Evolutionary conservation across 2,329 filamentous ascomycete species (phyloP).

Genomic region (Colletotrichum sp.): DNA sequence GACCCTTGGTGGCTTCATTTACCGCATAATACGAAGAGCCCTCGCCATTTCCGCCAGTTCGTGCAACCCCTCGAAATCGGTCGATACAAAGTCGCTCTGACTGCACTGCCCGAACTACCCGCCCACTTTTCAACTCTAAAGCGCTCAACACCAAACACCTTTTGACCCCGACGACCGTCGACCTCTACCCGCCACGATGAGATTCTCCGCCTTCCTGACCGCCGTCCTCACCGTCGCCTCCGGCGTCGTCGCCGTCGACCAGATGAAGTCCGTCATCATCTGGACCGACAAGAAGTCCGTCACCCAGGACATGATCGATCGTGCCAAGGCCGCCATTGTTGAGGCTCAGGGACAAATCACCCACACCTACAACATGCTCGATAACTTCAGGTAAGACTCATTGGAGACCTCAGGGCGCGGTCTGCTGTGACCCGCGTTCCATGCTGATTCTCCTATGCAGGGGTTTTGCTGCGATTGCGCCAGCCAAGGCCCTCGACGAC

Average conservation of each 20-base stretch:
- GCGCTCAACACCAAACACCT: not conserved
- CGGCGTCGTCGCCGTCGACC: conserved; percentile 66
- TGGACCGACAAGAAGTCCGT: conserved; percentile 73
- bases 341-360: conserved; percentile 78
- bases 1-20: not conserved
- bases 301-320: conserved; percentile 68
- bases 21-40: not conserved
- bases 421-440: not conserved
- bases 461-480: conserved; percentile 78
- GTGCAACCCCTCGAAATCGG: not conserved
- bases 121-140: not conserved
- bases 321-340: conserved; percentile 74
- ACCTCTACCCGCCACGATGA: conserved; percentile 59
- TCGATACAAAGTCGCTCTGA: not conserved
- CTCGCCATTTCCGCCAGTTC: not conserved
- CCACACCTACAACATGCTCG: conserved; percentile 67
- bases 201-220: conserved; percentile 57
- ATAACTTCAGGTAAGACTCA: conserved; percentile 54
- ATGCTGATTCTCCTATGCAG: conserved; percentile 48
- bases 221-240: conserved; percentile 63
- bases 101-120: not conserved
- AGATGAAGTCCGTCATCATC: conserved; percentile 77
- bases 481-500: conserved; percentile 70
- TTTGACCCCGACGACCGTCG: not conserved
- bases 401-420: too few species aligned